A percentile compares a stretch with the other conserved stretches of the same genome.
These are phyloP conservation scores for Bathelium albidoporum DNA, from an alignment of 495 filamentous ascomycete genomes.

Conservation along the genomic window DNA sequence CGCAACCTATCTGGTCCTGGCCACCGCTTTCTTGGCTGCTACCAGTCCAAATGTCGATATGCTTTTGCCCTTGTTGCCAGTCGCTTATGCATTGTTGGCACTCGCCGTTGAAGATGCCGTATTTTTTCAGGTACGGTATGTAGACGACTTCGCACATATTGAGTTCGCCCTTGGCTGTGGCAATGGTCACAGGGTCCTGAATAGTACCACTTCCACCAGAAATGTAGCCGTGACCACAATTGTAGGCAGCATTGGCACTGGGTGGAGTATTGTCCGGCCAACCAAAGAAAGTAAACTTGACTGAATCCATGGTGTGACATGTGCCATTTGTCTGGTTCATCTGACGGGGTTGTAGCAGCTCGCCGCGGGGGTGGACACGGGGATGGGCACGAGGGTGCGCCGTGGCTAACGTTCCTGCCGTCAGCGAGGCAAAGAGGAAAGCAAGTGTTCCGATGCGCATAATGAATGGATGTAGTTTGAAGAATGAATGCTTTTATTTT, in stretches of 20 bases:
- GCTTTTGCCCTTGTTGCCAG: conserved; percentile 2
- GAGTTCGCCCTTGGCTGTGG: conserved; percentile 33
- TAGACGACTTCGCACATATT: conserved; percentile 39
- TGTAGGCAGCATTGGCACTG: conserved; percentile 4
- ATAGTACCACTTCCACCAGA: conserved; percentile 34
- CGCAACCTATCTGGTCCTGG: conserved; percentile 28
- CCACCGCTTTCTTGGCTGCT: conserved; percentile 16
- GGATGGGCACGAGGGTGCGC: not conserved
- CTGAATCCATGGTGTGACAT: not conserved
- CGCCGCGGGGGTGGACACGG: too few relatives aligned
- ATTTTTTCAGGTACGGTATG: conserved; percentile 35
- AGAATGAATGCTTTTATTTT: not conserved
- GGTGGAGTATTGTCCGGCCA: conserved; percentile 12
- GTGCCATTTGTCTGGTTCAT: not conserved
- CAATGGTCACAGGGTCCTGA: conserved; percentile 38
- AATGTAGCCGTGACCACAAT: conserved; percentile 12
- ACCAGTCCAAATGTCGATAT: conserved; percentile 5
- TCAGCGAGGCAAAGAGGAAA: not conserved
- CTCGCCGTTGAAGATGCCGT: conserved; percentile 32
- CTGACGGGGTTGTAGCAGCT: not conserved
- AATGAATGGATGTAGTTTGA: not conserved
- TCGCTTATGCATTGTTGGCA: conserved; percentile 26
- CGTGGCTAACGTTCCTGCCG: not conserved
- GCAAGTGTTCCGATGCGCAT: not conserved
- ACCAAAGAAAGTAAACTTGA: not conserved